phyloP scores from a whole-genome alignment of 139 green algal genomes.

The Astrephomene gubernaculifera region DNA sequence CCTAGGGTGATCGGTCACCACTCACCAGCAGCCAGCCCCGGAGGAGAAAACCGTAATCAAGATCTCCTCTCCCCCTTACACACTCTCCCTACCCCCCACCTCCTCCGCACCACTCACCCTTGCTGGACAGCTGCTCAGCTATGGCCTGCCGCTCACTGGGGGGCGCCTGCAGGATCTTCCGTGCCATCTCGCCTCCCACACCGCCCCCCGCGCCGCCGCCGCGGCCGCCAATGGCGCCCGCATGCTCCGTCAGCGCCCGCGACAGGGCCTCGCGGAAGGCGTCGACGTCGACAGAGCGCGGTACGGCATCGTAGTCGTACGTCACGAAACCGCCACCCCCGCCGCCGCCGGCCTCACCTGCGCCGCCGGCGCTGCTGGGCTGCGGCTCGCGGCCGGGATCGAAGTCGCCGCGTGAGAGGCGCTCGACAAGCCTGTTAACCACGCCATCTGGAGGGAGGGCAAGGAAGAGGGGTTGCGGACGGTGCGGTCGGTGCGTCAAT shows the following conservation, averaged over 20 bases:
- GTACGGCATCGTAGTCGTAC: conserved; percentile 39
- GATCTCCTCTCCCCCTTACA: too few relatives aligned
- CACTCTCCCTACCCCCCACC: too few relatives aligned
- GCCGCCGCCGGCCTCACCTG: conserved; percentile 15
- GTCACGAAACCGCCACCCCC: not conserved
- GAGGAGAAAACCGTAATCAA: too few relatives aligned
- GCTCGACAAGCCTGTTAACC: conserved; percentile 2
- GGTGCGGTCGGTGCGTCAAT: too few relatives aligned
- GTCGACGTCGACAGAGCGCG: conserved; percentile 12
- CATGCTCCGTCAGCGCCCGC: conserved; percentile 27
- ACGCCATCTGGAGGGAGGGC: not conserved
- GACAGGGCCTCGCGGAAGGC: conserved; percentile 26
- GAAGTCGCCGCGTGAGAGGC: conserved; percentile 19
- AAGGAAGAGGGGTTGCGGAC: too few relatives aligned
- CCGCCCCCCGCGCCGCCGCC: not conserved
- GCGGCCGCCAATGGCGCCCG: not conserved
- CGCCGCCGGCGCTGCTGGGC: conserved; percentile 1
- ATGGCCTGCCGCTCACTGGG: conserved; percentile 15
- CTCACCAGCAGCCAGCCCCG: too few relatives aligned
- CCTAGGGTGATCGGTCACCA: too few relatives aligned
- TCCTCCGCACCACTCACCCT: too few relatives aligned
- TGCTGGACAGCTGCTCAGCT: not conserved
- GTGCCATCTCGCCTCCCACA: not conserved
- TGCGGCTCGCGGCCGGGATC: not conserved
- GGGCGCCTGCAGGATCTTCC: not conserved